A percentile compares a stretch with the other conserved stretches of the same genome.
Evolutionary conservation across 345 rosid genomes (phyloP).

Genomic region (Odontarrhena argentea): DNA sequence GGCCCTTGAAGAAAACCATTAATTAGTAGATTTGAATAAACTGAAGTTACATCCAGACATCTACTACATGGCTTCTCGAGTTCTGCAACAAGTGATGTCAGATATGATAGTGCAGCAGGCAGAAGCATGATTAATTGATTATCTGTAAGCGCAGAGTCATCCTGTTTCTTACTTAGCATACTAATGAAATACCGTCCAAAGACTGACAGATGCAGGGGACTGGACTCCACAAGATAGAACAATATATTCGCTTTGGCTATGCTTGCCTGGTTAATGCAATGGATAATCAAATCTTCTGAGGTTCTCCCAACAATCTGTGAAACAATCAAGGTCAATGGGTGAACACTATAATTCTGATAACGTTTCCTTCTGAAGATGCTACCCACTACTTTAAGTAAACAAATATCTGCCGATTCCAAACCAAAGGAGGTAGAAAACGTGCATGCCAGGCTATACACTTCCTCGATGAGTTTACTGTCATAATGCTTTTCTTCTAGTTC

Average conservation of each 20-base stretch:
- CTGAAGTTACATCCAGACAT: conserved; percentile 50
- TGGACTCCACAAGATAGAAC: conserved; percentile 68
- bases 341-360: conserved; percentile 46
- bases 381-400: conserved; percentile 64
- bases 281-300: conserved; percentile 63
- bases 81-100: conserved; percentile 49
- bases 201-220: conserved; percentile 66
- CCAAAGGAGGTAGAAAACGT: conserved; percentile 53
- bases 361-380: conserved; percentile 49
- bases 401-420: conserved; percentile 53
- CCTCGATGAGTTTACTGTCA: conserved; percentile 58
- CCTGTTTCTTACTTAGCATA: conserved; percentile 40
- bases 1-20: conserved; percentile 64
- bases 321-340: conserved; percentile 59
- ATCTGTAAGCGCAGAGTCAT: conserved; percentile 49
- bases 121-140: conserved; percentile 67
- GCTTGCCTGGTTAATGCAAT: conserved; percentile 53
- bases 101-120: conserved; percentile 66
- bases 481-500: conserved; percentile 48
- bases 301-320: conserved; percentile 57
- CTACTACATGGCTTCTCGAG: conserved; percentile 48
- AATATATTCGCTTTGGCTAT: conserved; percentile 63
- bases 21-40: conserved; percentile 58
- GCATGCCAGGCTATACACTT: conserved; percentile 59
- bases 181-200: conserved; percentile 59